These are phyloP conservation scores for Aethionema arabicum DNA, from an alignment of 345 rosid genomes.

Conservation along the genomic window DNA sequence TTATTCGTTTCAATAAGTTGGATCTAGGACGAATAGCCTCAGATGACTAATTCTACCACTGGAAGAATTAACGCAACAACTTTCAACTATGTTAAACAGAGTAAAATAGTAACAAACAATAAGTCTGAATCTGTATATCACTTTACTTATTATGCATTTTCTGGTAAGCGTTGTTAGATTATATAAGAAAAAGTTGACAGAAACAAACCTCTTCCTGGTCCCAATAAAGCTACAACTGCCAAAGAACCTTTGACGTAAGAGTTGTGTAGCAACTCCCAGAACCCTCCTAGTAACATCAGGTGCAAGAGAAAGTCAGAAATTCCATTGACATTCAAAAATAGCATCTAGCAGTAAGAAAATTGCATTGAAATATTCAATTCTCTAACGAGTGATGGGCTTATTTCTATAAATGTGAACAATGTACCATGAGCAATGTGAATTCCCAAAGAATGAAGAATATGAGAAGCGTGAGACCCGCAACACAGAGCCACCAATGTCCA, in stretches of 20 bases:
- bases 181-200: background rate
- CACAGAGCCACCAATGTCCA: conserved; percentile 96
- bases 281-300: conserved; percentile 49
- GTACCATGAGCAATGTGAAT: conserved; percentile 85
- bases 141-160: conserved; percentile 25
- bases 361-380: background rate
- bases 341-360: background rate
- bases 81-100: conserved; percentile 4
- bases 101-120: background rate
- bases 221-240: conserved; percentile 75
- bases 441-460: conserved; percentile 80
- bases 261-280: conserved; percentile 79
- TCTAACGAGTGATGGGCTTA: background rate
- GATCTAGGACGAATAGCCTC: background rate
- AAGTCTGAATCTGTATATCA: background rate
- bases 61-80: conserved; percentile 3
- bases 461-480: conserved; percentile 91
- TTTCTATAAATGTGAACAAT: background rate
- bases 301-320: conserved; percentile 23
- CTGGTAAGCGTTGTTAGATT: conserved; percentile 8
- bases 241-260: conserved; percentile 82
- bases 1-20: conserved; percentile 4
- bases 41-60: background rate
- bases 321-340: background rate
- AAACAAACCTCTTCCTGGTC: conserved; percentile 91